Base-by-base conservation (phyloP, 176 grass and related monocot species). In the Zizania latifolia region DNA sequence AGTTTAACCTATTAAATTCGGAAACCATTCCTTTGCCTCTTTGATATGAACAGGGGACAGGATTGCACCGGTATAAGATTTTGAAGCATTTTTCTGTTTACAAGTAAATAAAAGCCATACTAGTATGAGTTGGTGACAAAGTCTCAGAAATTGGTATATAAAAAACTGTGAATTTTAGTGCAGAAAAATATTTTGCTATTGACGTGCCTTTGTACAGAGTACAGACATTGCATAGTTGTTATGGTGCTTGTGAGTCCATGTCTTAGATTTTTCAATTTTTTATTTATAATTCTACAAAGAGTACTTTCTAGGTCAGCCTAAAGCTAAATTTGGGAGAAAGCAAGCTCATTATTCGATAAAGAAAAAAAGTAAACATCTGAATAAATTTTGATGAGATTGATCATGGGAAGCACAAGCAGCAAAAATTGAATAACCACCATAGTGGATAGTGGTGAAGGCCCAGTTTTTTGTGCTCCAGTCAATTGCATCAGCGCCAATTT, bases 401-500 rank as follows among this genome's bases (percentile, higher is more conserved):
- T 70, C n/a, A 80, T 56, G 13, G 56, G 36, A 11, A 59, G 33
- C 62, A 54, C 34, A 78, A 16, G 1, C 12, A 66, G n/a, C n/a
- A 21, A 62, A 44, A 41, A 56, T 3, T 58, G 36, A 80, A 62
- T 28, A 11, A 27, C 34, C 29, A 14, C 2, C 7, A 46, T 23
- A 21, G 2, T 17, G 30, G 21, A 46, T 23, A 21, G 2, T 17
- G 30, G 21, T 17, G 10, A 77, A 17, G 8, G 6, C 7, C 0
- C 0, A 40, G 10, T 32, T 60, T 37, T 11, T 10, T 29, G 32
- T 34, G 5, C 11, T 67, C 72, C 22, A 54, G 28, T 19, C 46
- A 65, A 65, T 72, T 38, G 43, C 14, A 77, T 23, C 14, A 45
- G 64, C 50, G 82, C 30, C 33, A 75, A 76, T n/a, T 75, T 34